These are phyloP conservation scores for Fusarium sp. DNA, from an alignment of 2,329 filamentous ascomycete species.

Conservation along the genomic window DNA sequence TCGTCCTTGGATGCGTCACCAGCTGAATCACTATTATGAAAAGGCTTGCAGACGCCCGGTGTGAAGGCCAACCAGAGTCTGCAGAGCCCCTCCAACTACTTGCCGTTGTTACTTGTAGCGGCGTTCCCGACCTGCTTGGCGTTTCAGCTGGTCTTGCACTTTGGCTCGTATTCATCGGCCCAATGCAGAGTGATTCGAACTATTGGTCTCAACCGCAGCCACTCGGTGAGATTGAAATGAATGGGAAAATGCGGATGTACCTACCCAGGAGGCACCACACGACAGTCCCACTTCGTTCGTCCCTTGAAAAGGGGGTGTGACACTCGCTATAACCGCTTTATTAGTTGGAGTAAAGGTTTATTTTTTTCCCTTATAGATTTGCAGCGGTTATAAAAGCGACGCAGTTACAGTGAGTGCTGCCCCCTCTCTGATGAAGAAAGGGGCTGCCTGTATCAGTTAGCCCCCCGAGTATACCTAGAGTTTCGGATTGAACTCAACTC, in stretches of 20 bases:
- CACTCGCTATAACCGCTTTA: too few species aligned
- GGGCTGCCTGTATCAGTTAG: too few species aligned
- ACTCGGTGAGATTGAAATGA: not conserved
- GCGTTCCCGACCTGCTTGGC: not conserved
- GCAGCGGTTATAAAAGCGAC: too few species aligned
- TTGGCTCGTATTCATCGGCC: not conserved
- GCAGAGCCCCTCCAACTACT: not conserved
- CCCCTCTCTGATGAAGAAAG: too few species aligned
- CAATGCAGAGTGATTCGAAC: not conserved
- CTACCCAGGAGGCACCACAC: not conserved
- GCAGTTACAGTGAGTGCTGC: too few species aligned
- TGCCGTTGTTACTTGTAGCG: not conserved
- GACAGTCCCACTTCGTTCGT: too few species aligned
- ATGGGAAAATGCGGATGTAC: not conserved
- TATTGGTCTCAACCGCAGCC: not conserved
- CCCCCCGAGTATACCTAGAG: too few species aligned
- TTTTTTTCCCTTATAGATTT: too few species aligned
- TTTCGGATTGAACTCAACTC: not conserved
- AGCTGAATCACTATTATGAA: not conserved
- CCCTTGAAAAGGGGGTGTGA: too few species aligned
- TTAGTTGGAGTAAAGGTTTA: too few species aligned
- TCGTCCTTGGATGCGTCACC: not conserved
- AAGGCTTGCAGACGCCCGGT: not conserved
- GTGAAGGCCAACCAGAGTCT: not conserved
- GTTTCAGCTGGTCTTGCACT: not conserved